Evolutionary conservation across 2,329 filamentous ascomycete species (phyloP).

Genomic region (Botrytis tulipae): DNA sequence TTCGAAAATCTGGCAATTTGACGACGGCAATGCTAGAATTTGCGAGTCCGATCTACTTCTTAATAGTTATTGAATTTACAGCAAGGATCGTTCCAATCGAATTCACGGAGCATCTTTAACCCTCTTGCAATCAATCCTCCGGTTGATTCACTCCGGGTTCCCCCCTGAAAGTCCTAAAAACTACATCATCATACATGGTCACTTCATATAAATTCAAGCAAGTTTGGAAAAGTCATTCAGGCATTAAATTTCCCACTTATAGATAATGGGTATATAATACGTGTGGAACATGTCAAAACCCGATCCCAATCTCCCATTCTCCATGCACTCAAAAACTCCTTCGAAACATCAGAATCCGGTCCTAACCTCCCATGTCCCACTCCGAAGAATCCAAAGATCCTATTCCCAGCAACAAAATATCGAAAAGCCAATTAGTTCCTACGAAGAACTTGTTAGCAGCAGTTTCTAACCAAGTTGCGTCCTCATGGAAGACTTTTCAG

Average conservation of each 20-base stretch:
- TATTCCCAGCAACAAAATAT: slow-evolving; percentile 12
- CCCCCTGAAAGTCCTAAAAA: not conserved
- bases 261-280: slow-evolving; percentile 20
- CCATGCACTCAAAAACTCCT: slow-evolving; percentile 14
- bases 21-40: too few species aligned
- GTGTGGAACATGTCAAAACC: slow-evolving; percentile 10
- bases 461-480: not conserved
- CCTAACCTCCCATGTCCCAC: slow-evolving; percentile 11
- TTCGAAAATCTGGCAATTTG: not conserved
- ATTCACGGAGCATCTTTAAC: too few species aligned
- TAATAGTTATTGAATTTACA: not conserved
- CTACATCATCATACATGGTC: slow-evolving; percentile 15
- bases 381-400: slow-evolving; percentile 15
- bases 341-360: slow-evolving; percentile 12
- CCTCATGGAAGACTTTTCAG: slow-evolving; percentile 8
- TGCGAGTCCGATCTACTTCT: not conserved
- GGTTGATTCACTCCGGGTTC: not conserved
- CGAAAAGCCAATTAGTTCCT: slow-evolving; percentile 19
- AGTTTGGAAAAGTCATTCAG: slow-evolving; percentile 17
- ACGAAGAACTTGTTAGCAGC: slow-evolving; percentile 9
- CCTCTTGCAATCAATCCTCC: not conserved
- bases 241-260: slow-evolving; percentile 18
- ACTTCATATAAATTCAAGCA: not conserved
- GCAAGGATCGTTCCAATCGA: not conserved
- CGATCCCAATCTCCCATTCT: slow-evolving; percentile 12